phyloP scores from a whole-genome alignment of 1,284 basidiomycete genomes.

The Lentinus polychrous region DNA sequence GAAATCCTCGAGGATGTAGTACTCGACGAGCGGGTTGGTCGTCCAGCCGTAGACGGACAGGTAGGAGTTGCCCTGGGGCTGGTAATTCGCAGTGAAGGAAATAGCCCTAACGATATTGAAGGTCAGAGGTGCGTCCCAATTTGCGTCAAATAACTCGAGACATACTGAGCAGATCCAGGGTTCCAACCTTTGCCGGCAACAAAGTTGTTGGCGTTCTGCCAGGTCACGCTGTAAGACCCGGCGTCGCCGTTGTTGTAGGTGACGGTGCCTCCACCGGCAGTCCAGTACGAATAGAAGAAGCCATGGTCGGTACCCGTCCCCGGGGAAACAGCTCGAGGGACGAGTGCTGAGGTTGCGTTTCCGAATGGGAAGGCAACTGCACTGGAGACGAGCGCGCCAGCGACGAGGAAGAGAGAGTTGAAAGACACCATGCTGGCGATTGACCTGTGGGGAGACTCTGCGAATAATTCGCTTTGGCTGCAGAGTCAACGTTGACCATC shows the following conservation, averaged over 20 bases:
- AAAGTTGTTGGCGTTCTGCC: conserved; percentile 15
- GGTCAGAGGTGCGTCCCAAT: background rate
- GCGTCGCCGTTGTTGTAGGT: conserved; percentile 15
- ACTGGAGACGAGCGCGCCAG: conserved; percentile 2
- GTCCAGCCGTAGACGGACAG: conserved; percentile 19
- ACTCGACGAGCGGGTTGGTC: conserved; percentile 28
- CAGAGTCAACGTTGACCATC: too few relatives aligned
- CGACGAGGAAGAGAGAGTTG: background rate
- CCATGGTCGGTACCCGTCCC: conserved; percentile 8
- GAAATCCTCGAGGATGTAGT: conserved; percentile 34
- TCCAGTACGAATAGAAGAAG: conserved; percentile 11
- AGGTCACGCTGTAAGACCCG: conserved; percentile 16
- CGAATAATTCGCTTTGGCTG: too few relatives aligned
- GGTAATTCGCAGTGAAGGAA: conserved; percentile 11
- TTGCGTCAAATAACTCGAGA: background rate
- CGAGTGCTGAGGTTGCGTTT: conserved; percentile 3
- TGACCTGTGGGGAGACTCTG: background rate
- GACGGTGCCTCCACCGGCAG: conserved; percentile 8
- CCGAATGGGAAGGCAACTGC: conserved; percentile 4
- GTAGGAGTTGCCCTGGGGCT: conserved; percentile 15
- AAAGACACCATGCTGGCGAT: conserved; percentile 2
- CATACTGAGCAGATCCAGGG: conserved; percentile 14
- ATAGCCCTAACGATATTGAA: conserved; percentile 9
- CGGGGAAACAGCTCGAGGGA: conserved; percentile 2
- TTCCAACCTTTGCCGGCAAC: conserved; percentile 21